Evolutionary conservation across 768 basidiomycete species (phyloP), one percentile per base, ranked within the genome.

Genomic region (Kwoniella pini): DNA sequence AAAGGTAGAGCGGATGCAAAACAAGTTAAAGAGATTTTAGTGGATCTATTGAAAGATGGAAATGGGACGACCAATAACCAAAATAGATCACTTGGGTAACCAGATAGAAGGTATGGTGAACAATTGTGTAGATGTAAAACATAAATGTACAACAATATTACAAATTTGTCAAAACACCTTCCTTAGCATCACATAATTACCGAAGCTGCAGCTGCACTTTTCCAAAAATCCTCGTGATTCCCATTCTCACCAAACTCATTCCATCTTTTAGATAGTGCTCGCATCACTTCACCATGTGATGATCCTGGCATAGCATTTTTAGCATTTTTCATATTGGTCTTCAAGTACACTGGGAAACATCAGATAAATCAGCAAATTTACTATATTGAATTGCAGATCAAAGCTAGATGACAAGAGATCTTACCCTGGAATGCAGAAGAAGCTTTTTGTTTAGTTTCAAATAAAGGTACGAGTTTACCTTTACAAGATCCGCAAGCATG

Each of bases 1-100:
- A 81, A 84, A 59, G 95, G 95, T 15, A 83, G 85, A 44, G 90
- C 87, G 13, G 87, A 95, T 78, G 89, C 91, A 0, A 81, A 82
- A 57, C 80, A 80, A 26, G 85, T 84, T 19, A 84, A 80, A 69
- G 78, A 74, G 27, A 78, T 82, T 61, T 68, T 95, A 42, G n/a
- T 67, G 52, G 48, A 50, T 33, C 26, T 55, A 7, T 24, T 62
- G 22, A 62, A 55, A 45, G 19, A 36, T 36, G 33, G 33, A 36
- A 36, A 36, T 36, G 7, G 33, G 33, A 15, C 15, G 7, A 36
- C 15, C 33, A 15, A 36, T 36, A 7, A 36, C 15, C 33, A 36
- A 36, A 36, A 36, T 36, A 7, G 33, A 36, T 31, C 30, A 21
- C 6, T 22, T 15, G 22, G 7, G 13, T 24, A 10, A 48, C 28